Conservation (phyloP, 495 filamentous ascomycete species). For the Hypoxylon trugodes region DNA sequence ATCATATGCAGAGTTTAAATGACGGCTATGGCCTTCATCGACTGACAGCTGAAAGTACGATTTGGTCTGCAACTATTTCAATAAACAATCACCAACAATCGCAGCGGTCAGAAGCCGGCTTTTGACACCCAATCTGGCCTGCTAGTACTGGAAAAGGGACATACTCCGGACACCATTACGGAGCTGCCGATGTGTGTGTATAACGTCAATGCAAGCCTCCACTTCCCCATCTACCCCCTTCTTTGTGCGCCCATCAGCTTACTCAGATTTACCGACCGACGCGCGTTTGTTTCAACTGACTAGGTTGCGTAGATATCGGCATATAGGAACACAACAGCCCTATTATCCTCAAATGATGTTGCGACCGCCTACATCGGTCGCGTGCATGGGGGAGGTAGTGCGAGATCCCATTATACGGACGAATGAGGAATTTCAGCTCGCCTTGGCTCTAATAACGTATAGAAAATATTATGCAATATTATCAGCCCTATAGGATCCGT, state of each 20-base stretch:
- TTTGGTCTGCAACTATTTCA: too few relatives aligned
- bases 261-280: background rate
- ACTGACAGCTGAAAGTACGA: background rate
- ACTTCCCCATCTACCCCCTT: conserved; percentile 4
- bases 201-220: conserved; percentile 7
- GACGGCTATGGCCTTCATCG: background rate
- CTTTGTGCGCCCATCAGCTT: background rate
- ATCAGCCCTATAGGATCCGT: background rate
- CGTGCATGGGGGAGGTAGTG: background rate
- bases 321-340: conserved; percentile 7
- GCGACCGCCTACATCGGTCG: background rate
- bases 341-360: conserved; percentile 2
- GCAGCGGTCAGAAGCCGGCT: background rate
- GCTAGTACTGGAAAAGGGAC: background rate
- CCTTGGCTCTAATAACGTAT: conserved; percentile 1
- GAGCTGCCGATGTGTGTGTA: conserved; percentile 4
- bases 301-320: conserved; percentile 20
- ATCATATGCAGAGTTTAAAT: conserved; percentile 16
- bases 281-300: conserved; percentile 11
- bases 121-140: conserved; percentile 10
- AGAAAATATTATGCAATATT: background rate
- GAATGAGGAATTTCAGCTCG: background rate
- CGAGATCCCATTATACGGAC: background rate
- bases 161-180: background rate
- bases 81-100: too few relatives aligned